Evolutionary conservation across 495 filamentous ascomycete species (phyloP), one percentile per base, ranked within the genome.

Genomic region (Letharia columbiana): DNA sequence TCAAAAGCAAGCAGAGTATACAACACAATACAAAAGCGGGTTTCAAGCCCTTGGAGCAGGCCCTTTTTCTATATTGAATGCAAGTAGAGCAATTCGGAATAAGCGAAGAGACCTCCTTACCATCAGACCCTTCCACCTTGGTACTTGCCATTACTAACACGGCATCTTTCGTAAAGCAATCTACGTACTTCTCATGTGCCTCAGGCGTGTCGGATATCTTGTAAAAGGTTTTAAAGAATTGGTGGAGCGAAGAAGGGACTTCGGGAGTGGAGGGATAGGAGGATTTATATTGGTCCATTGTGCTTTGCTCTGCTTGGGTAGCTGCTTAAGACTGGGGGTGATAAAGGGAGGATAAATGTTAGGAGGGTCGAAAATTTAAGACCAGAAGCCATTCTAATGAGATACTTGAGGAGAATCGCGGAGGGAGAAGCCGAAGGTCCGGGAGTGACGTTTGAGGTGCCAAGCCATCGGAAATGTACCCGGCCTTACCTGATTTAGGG

Each of bases 111-210:
- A 28, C 23, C 23, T 28, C 23, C 23, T 28, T 28, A 64, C 63
- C 63, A 23, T 45, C 7, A 11, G 41, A 11, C 1, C 86, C 84
- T 52, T 77, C 76, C 0, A 73, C 80, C 40, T 74, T 73, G 71
- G 82, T 83, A 2, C 80, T 76, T 0, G 79, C 84, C 81, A 87
- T 83, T 9, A 86, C 79, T 33, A 88, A 59, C 0, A 78, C 83
- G 1, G 82, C 86, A 72, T 83, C 79, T 1, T 73, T 63, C 0
- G 85, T 85, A 71, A 86, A 88, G 50, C 62, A 76, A 33, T 77
- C 68, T 23, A 81, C 80, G 70, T 87, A 87, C 70, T 77, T 74
- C 35, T 84, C 82, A 70, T 87, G 83, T 8, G 75, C 72, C 54
- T 78, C 76, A 40, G 84, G 81, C 17, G 77, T 83, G 70, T 87